These are phyloP conservation scores for Pythium pyrilobum DNA, from an alignment of 352 stramenopile genomes.

Conservation along the genomic window DNA sequence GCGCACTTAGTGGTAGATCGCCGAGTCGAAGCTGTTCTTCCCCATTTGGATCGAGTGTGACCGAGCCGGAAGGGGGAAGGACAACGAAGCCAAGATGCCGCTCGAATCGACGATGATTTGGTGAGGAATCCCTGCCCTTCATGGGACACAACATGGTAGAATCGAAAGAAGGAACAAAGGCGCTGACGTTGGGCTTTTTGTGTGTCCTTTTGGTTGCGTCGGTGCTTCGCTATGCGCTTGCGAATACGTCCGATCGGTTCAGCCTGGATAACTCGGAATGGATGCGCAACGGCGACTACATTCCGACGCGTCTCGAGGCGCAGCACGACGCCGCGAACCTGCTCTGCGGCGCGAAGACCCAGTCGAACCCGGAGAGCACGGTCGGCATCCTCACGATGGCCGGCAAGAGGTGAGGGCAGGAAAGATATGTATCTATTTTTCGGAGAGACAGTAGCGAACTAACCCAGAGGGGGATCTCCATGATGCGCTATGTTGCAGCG, in stretches of 20 bases:
- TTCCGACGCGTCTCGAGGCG: slow-evolving; percentile 96
- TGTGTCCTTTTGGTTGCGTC: neutral
- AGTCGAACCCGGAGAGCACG: slow-evolving; percentile 97
- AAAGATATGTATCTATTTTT: no score
- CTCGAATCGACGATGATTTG: slow-evolving; percentile 89
- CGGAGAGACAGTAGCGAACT: no score
- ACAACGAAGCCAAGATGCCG: slow-evolving; percentile 44
- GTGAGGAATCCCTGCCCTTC: slow-evolving; percentile 25
- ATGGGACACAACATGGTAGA: neutral
- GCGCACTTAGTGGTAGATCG: slow-evolving; percentile 21
- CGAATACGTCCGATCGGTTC: slow-evolving; percentile 3
- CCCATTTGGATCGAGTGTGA: slow-evolving; percentile 14
- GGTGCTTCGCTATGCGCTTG: neutral
- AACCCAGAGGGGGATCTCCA: neutral
- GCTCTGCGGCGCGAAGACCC: slow-evolving; percentile 95
- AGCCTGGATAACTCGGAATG: slow-evolving; percentile 97
- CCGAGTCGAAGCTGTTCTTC: slow-evolving; percentile 21
- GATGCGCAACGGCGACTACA: slow-evolving; percentile 99
- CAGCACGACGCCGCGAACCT: slow-evolving; percentile 98
- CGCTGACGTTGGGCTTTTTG: slow-evolving; percentile 12
- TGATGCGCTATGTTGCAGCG: slow-evolving; percentile 31
- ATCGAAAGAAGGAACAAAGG: neutral
- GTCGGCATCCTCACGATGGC: slow-evolving; percentile 97
- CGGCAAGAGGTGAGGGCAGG: slow-evolving; percentile 56
- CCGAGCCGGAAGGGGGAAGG: neutral